A percentile compares a stretch with the other conserved stretches of the same genome.
Conservation (phyloP, 2,329 filamentous ascomycete genomes). For the Eutypa lata region DNA sequence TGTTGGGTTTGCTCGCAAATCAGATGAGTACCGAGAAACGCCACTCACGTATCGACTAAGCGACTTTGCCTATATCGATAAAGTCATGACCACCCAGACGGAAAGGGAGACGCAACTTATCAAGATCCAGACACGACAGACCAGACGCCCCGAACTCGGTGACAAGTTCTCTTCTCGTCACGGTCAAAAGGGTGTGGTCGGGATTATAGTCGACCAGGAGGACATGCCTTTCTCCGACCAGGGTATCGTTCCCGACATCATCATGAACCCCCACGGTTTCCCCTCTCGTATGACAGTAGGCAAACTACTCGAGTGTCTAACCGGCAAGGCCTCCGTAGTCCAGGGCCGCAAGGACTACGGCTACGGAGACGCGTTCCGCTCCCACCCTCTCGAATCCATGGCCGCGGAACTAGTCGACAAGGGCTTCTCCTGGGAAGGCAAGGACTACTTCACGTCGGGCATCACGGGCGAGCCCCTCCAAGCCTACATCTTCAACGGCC, state of each 20-base stretch:
- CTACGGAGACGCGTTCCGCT: conserved; percentile 73
- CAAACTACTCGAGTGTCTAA: conserved; percentile 92
- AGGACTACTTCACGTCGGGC: conserved; percentile 92
- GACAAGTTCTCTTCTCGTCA: conserved; percentile 99
- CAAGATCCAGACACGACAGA: conserved; percentile 96
- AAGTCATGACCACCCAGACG: conserved; percentile 88
- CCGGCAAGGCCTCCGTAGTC: conserved; percentile 88
- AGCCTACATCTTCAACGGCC: conserved; percentile 96
- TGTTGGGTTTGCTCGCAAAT: conserved; percentile 64
- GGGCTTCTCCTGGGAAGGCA: conserved; percentile 95
- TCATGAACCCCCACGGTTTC: conserved; percentile 99
- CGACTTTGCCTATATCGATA: conserved; percentile 88
- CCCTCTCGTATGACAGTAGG: conserved; percentile 99
- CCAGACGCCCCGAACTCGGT: conserved; percentile 86
- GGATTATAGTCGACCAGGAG: conserved; percentile 93
- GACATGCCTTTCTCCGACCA: conserved; percentile 94
- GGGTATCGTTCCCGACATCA: conserved; percentile 93
- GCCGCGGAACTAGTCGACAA: conserved; percentile 77
- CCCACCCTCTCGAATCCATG: conserved; percentile 86
- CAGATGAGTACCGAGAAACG: conserved; percentile 63
- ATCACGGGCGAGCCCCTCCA: conserved; percentile 93
- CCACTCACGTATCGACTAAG: conserved; percentile 77
- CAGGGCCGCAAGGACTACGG: conserved; percentile 86
- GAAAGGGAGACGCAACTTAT: conserved; percentile 83
- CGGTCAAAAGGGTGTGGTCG: conserved; percentile 96